Evolutionary conservation across 140 eudicot species (phyloP), one percentile per base, ranked within the genome.

Genomic region (Bidens hawaiensis): DNA sequence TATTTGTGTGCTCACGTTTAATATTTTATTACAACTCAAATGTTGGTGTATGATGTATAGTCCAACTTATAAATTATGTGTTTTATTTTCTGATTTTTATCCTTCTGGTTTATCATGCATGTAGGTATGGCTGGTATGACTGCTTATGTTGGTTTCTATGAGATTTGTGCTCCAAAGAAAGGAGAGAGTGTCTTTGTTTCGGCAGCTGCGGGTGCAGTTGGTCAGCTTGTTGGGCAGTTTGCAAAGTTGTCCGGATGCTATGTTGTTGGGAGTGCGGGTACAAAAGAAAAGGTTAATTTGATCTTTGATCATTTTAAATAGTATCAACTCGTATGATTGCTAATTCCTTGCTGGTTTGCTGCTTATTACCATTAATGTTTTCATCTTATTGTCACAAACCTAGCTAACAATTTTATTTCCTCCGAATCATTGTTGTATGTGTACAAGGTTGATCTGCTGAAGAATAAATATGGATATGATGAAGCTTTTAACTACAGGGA

Each of bases 151-250:
- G 42, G 42, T 36, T 36, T 36, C 42, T 36, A 36, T 36, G 42
- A 36, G 42, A 36, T 36, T 36, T 36, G 42, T 10, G 13, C 81
- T 33, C 90, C 95, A 0, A 82, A 79, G 82, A 77, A 86, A 51
- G 90, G 87, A 31, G 95, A 86, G 40, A 43, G 47, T 46, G 87
- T 86, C 15, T 85, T 49, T 42, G 26, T 86, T 60, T 86, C 95
- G 12, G 85, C 90, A 0, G 95, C 95, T n/a, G n/a, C n/a, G n/a
- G n/a, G n/a, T n/a, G n/a, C n/a, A n/a, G 95, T 86, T 57, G 95
- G 95, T 54, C 95, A 82, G 75, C 86, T 85, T 26, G 89, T 82
- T 60, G 95, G 95, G 14, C 42, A 36, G 42, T 36, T 36, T 10
- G 42, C 42, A 36, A 36, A 36, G 42, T 36, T 36, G 42, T 36